A percentile compares a stretch with the other conserved stretches of the same genome.
These are phyloP conservation scores for Phaeophleospora eucalypticola DNA, from an alignment of 2,329 filamentous ascomycete genomes.

Conservation along the genomic window DNA sequence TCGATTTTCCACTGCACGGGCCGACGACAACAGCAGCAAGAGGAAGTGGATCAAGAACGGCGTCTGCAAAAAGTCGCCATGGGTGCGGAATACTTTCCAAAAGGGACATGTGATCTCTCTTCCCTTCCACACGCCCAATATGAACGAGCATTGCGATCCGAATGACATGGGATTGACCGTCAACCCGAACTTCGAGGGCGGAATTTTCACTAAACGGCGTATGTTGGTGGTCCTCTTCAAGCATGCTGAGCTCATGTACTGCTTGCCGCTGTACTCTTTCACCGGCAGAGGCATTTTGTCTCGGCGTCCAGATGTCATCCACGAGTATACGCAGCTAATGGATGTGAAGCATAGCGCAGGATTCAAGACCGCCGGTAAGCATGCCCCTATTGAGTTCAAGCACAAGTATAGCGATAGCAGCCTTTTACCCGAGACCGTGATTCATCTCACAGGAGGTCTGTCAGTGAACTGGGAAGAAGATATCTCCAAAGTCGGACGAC, in stretches of 20 bases:
- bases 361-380: not conserved
- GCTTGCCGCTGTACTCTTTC: constrained; percentile 11
- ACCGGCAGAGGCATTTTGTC: constrained; percentile 1
- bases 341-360: not conserved
- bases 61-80: constrained; percentile 4
- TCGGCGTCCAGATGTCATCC: not conserved
- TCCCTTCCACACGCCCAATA: constrained; percentile 7
- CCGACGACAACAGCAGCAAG: not conserved
- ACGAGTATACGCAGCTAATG: not conserved
- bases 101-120: constrained; percentile 7
- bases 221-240: constrained; percentile 14
- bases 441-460: not conserved
- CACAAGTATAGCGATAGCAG: not conserved
- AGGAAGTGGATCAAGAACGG: constrained; percentile 3
- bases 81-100: constrained; percentile 1
- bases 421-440: not conserved
- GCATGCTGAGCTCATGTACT: constrained; percentile 2
- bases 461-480: not conserved
- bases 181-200: not conserved
- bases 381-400: not conserved
- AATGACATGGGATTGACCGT: not conserved
- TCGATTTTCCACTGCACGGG: not conserved
- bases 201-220: constrained; percentile 9
- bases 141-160: not conserved
- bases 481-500: not conserved